Conservation (phyloP, 768 basidiomycete species). For the Rhodotorula paludigena region DNA sequence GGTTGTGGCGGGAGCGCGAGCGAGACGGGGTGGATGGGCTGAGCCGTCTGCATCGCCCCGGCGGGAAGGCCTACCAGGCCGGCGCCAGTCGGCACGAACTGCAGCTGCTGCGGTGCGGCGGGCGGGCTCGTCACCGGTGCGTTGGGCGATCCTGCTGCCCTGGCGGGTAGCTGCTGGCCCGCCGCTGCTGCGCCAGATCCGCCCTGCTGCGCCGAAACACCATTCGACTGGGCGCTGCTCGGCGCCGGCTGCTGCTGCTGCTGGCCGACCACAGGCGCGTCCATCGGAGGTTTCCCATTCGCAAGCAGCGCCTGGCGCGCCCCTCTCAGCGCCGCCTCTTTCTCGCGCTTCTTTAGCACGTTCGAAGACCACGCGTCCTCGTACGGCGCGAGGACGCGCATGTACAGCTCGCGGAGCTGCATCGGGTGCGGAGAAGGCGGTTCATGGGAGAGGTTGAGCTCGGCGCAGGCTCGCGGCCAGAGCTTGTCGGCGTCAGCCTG, state of each 20-base stretch:
- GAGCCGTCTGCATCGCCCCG: neutral
- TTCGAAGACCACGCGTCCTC: slow-evolving; percentile 15
- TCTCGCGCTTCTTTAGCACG: slow-evolving; percentile 12
- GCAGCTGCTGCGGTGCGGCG: neutral
- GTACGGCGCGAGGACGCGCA: slow-evolving; percentile 8
- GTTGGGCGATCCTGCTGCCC: neutral
- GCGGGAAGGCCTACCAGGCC: neutral
- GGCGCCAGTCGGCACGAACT: neutral
- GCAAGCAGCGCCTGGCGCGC: slow-evolving; percentile 1
- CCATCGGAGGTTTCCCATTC: neutral
- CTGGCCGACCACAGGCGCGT: neutral
- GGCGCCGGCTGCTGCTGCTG: neutral
- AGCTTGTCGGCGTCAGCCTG: slow-evolving; percentile 12
- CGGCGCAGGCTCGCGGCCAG: slow-evolving; percentile 4
- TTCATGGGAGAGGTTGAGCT: neutral
- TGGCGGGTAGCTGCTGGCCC: neutral
- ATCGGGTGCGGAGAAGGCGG: neutral
- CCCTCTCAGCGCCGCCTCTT: neutral
- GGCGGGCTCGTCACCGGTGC: neutral
- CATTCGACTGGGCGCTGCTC: neutral
- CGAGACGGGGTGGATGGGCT: neutral
- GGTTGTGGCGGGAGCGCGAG: neutral
- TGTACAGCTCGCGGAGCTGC: slow-evolving; percentile 18
- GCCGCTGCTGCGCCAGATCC: no score
- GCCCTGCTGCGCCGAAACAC: no score